Percentiles rank a stretch among this genome's conserved stretches.
These are phyloP conservation scores for Schoenoplectus tabernaemontani DNA, from an alignment of 202 grass and related monocot genomes.

Conservation along the genomic window DNA sequence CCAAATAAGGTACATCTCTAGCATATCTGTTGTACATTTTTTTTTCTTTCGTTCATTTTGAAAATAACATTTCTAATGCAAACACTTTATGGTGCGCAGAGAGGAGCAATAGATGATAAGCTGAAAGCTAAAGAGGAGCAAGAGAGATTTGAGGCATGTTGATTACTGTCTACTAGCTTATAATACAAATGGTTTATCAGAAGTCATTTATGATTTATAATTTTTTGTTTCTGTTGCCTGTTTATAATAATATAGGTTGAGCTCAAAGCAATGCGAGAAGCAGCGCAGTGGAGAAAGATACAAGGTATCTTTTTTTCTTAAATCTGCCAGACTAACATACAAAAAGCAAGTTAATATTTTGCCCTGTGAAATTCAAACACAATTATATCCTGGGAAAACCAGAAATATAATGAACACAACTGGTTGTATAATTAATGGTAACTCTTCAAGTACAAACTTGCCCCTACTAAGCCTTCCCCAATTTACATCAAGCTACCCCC, in stretches of 20 bases:
- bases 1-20: constrained; percentile 60
- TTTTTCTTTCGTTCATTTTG: background rate
- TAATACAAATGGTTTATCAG: background rate
- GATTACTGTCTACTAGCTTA: background rate
- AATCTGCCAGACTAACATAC: background rate
- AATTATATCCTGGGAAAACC: background rate
- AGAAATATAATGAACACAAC: background rate
- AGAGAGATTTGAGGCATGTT: constrained; percentile 78
- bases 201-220: constrained; percentile 4
- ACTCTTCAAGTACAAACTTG: background rate
- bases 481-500: background rate
- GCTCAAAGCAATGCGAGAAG: constrained; percentile 74
- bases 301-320: constrained; percentile 42
- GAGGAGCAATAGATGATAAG: constrained; percentile 74
- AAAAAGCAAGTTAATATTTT: background rate
- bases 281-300: constrained; percentile 85
- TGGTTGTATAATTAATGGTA: background rate
- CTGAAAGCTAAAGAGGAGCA: constrained; percentile 92
- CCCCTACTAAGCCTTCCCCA: background rate
- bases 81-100: constrained; percentile 29
- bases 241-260: constrained; percentile 47
- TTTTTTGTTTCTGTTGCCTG: background rate
- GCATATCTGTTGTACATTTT: background rate
- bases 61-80: constrained; percentile 9
- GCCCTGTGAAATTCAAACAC: background rate